phyloP scores from a whole-genome alignment of 2,329 filamentous ascomycete genomes.

The Malbranchea zuffiana region DNA sequence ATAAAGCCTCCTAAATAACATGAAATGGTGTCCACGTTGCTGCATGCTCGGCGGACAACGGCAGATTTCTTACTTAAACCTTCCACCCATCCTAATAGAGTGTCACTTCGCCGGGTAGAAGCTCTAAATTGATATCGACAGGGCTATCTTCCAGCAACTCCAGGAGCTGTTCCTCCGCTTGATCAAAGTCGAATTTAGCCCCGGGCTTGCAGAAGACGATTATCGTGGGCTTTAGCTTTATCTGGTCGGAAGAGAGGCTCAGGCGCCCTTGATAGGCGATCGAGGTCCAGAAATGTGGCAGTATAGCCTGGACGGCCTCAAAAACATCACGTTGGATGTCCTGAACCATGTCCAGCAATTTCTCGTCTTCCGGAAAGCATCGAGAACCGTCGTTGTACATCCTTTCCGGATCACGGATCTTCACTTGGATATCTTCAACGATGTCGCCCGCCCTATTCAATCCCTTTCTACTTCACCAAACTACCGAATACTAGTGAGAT shows the following conservation, averaged over 20 bases:
- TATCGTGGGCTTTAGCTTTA: slow-evolving; percentile 2
- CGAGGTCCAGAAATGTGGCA: not conserved
- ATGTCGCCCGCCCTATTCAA: not conserved
- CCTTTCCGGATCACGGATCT: not conserved
- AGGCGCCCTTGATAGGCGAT: not conserved
- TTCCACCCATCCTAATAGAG: too few species aligned
- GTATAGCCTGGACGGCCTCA: not conserved
- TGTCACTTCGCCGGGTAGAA: slow-evolving; percentile 1
- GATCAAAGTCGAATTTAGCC: not conserved
- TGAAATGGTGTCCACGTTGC: too few species aligned
- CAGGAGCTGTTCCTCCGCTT: not conserved
- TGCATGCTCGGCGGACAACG: too few species aligned
- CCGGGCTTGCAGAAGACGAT: slow-evolving; percentile 3
- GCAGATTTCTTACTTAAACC: too few species aligned
- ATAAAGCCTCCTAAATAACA: too few species aligned
- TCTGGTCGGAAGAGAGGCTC: too few species aligned
- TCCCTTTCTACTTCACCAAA: too few species aligned
- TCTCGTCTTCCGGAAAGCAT: not conserved
- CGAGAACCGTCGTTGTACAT: not conserved
- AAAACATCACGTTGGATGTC: not conserved
- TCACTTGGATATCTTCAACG: not conserved
- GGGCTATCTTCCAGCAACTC: not conserved
- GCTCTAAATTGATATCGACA: slow-evolving; percentile 1
- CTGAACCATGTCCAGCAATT: not conserved
- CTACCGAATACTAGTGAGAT: too few species aligned